A percentile compares a stretch with the other conserved stretches of the same genome.
phyloP scores from a whole-genome alignment of 106 monocot species.

The Acanthochlamys bracteata region DNA sequence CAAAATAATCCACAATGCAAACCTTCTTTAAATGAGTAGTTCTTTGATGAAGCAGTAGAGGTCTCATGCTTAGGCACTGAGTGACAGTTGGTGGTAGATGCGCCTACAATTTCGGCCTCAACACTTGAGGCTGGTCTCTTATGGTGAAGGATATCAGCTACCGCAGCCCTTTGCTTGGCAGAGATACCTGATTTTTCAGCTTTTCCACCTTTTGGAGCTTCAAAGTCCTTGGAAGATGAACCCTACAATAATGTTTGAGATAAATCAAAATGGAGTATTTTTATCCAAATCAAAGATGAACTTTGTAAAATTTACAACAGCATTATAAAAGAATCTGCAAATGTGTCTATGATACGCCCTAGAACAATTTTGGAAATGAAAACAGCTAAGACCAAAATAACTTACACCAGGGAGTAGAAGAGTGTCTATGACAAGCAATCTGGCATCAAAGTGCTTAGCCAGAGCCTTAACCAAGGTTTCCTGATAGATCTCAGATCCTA shows the following conservation, averaged over 20 bases:
- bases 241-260: constrained; percentile 22
- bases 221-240: constrained; percentile 51
- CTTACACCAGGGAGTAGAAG: constrained; percentile 69
- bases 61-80: constrained; percentile 69
- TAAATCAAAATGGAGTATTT: background rate
- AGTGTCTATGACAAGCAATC: constrained; percentile 76
- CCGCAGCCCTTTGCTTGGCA: constrained; percentile 44
- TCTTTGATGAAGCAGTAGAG: constrained; percentile 79
- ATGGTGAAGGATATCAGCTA: constrained; percentile 31
- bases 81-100: constrained; percentile 53
- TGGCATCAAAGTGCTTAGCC: constrained; percentile 64
- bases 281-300: background rate
- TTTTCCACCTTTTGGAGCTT: constrained; percentile 45
- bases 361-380: background rate
- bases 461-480: constrained; percentile 77
- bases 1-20: constrained; percentile 6
- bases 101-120: constrained; percentile 72
- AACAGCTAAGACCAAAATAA: constrained; percentile 2
- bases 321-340: background rate
- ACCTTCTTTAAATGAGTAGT: constrained; percentile 85
- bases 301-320: background rate
- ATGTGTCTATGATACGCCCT: background rate
- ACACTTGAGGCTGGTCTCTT: constrained; percentile 72
- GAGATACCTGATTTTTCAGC: constrained; percentile 35
- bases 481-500: constrained; percentile 98